These are phyloP conservation scores for Eucalyptus sp. DNA, from an alignment of 345 rosid species.

Conservation along the genomic window DNA sequence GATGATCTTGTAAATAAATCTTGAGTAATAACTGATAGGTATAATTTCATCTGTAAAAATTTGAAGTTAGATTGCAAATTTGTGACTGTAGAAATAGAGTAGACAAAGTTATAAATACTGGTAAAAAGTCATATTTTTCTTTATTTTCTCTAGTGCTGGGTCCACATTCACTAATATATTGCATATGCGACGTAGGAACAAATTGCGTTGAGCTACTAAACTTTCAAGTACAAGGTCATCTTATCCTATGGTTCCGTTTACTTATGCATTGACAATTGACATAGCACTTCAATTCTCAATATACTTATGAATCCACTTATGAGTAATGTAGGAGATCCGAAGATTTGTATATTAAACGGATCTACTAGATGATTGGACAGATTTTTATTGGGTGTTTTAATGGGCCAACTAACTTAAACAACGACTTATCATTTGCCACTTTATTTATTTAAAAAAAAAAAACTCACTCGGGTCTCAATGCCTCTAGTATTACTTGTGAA, in stretches of 20 bases:
- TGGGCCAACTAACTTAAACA: not conserved
- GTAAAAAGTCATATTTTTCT: not conserved
- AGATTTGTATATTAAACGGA: not conserved
- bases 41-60: not conserved
- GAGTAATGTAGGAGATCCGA: not conserved
- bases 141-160: not conserved
- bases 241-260: not conserved
- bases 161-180: not conserved
- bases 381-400: not conserved
- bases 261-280: not conserved
- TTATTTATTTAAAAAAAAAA: not conserved
- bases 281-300: not conserved
- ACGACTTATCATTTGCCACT: not conserved
- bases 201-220: not conserved
- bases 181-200: not conserved
- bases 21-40: not conserved
- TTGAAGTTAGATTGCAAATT: not conserved
- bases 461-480: not conserved
- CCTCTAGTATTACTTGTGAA: not conserved
- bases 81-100: not conserved
- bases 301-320: not conserved
- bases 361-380: not conserved
- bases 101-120: not conserved
- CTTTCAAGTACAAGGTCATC: not conserved
- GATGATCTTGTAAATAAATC: not conserved